Conservation (phyloP, 2,329 filamentous ascomycete genomes). For the Botrytis deweyae region DNA sequence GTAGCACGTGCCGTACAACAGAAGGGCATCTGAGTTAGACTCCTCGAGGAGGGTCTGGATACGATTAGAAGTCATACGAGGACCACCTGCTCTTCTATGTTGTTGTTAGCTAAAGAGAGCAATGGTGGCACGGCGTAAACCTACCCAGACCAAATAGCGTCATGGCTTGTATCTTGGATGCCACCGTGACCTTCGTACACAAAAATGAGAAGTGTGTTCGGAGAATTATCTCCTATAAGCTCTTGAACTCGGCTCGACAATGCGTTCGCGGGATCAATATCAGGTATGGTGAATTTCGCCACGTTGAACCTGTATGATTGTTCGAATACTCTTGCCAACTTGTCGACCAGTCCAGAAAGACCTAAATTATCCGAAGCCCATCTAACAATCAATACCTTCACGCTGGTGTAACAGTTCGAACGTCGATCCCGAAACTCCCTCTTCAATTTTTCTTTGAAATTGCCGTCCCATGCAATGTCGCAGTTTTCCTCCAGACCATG, state of each 20-base stretch:
- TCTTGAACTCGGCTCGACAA: neutral
- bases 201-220: neutral
- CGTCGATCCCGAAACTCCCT: neutral
- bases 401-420: neutral
- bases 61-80: neutral
- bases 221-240: neutral
- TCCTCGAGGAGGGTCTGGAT: slow-evolving; percentile 3
- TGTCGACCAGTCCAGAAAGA: neutral
- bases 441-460: neutral
- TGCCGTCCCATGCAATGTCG: neutral
- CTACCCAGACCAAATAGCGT: neutral
- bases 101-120: neutral
- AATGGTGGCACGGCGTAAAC: neutral
- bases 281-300: neutral
- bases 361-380: neutral
- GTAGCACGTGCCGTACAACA: neutral
- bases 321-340: neutral
- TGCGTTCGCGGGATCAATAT: neutral
- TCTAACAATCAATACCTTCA: neutral
- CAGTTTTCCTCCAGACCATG: neutral
- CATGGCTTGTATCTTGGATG: neutral
- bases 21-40: neutral
- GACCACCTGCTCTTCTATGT: neutral
- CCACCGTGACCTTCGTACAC: neutral
- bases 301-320: neutral